Evolutionary conservation across 768 basidiomycete species (phyloP), one percentile per base, ranked within the genome.

Genomic region (Phylloporus arenicola): DNA sequence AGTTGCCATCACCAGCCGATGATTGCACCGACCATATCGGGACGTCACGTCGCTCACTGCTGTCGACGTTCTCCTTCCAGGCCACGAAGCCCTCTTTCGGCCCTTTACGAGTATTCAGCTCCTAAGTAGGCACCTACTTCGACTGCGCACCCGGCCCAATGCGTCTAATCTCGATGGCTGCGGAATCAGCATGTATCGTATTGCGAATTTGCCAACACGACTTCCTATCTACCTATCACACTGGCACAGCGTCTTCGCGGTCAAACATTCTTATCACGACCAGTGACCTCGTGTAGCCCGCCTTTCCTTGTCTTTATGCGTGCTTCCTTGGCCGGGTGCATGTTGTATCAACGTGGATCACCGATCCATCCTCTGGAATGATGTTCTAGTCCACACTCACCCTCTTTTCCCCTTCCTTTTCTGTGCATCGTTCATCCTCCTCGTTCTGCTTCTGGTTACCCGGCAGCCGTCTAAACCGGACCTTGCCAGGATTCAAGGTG

Each of bases 281-380:
- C 19, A 24, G 24, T 30, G 22, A 37, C 24, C 41, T 29, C n/a
- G 30, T 29, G 34, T 30, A n/a, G 8, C 38, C 33, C 6, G 22
- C 12, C 4, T 19, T 35, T n/a, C 2, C 27, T 30, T 30, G 13
- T 22, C 12, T 33, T 25, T 13, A 3, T 31, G 16, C 37, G 42
- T 33, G 27, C 6, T 29, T 42, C 37, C 27, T 17, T 50, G 16
- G 9, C 51, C 30, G 43, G 38, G 17, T 49, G 33, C 54, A 60
- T 29, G 60, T 44, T 43, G 51, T 9, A 41, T 42, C 60, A 51
- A 48, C 41, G 61, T 59, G 57, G 59, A 51, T 48, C 38, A 22
- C 24, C 47, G 44, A 48, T 59, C 30, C 38, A n/a, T 39, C 47
- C 42, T 38, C 44, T 35, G 34, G 42, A 48, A 27, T 35, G 33